Percentiles rank a stretch among this genome's conserved stretches.
Conservation (phyloP, 352 stramenopile species). For the Globisporangium paroecandrum region DNA sequence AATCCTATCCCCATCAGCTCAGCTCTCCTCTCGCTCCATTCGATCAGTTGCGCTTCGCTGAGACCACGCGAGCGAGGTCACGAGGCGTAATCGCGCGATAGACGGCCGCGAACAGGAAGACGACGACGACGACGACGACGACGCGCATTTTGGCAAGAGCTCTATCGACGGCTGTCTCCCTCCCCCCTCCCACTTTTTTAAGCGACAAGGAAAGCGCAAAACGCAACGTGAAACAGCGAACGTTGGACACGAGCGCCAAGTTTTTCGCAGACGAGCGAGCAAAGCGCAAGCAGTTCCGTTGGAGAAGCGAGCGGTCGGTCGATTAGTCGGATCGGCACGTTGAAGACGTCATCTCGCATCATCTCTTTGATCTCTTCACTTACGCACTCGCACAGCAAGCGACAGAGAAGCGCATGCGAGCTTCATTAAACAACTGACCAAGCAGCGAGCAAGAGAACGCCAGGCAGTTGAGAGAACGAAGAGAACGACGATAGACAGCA, state of each 20-base stretch:
- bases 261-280: slow-evolving; percentile 8
- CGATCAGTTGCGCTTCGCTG: slow-evolving; percentile 3
- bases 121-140: background rate
- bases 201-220: background rate
- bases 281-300: background rate
- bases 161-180: background rate
- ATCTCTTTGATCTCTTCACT: background rate
- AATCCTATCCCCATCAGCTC: background rate
- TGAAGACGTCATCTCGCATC: background rate
- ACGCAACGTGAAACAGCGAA: background rate
- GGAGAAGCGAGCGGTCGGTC: background rate
- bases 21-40: slow-evolving; percentile 2
- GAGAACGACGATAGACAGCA: background rate
- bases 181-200: background rate
- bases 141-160: background rate
- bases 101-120: background rate
- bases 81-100: background rate
- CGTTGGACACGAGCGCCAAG: background rate
- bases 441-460: slow-evolving; percentile 1
- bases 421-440: background rate
- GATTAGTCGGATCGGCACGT: background rate
- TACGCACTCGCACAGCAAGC: background rate
- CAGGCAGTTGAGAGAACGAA: background rate
- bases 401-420: background rate
- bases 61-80: background rate